phyloP scores from a whole-genome alignment of 148 eudicot species.

The Vaccinium vitisidaea region DNA sequence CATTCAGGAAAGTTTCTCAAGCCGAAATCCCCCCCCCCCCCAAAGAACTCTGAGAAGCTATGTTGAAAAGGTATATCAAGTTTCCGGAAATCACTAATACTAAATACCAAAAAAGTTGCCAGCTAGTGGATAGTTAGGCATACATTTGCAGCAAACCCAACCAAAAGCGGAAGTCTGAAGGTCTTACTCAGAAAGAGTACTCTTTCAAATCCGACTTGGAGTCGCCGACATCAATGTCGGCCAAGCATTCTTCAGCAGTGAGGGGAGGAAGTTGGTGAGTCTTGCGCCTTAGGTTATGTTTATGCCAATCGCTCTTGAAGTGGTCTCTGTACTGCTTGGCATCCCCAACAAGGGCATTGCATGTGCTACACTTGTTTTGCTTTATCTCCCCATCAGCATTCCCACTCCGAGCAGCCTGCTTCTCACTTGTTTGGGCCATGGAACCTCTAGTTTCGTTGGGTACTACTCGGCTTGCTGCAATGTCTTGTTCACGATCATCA shows the following conservation, averaged over 20 bases:
- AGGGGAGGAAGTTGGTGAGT: slow-evolving; percentile 80
- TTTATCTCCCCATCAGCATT: slow-evolving; percentile 42
- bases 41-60: background rate
- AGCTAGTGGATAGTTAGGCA: background rate
- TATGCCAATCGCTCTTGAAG: slow-evolving; percentile 97
- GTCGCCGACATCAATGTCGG: slow-evolving; percentile 58
- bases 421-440: slow-evolving; percentile 50
- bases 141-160: background rate
- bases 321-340: slow-evolving; percentile 87
- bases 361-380: slow-evolving; percentile 83
- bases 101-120: background rate
- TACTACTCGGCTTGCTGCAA: slow-evolving; percentile 18
- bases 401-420: slow-evolving; percentile 42
- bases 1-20: background rate
- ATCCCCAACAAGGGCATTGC: slow-evolving; percentile 80
- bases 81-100: too few relatives aligned
- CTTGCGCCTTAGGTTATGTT: slow-evolving; percentile 81
- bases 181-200: slow-evolving; percentile 53
- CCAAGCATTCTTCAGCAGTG: slow-evolving; percentile 80
- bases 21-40: background rate
- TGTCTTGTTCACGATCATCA: slow-evolving; percentile 57
- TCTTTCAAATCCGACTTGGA: slow-evolving; percentile 73
- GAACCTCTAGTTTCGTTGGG: slow-evolving; percentile 40
- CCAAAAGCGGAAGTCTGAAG: background rate
- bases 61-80: background rate